These are phyloP conservation scores for Geotrichum citri-aurantii DNA, from an alignment of 1,139 yeast genomes.

Conservation along the genomic window DNA sequence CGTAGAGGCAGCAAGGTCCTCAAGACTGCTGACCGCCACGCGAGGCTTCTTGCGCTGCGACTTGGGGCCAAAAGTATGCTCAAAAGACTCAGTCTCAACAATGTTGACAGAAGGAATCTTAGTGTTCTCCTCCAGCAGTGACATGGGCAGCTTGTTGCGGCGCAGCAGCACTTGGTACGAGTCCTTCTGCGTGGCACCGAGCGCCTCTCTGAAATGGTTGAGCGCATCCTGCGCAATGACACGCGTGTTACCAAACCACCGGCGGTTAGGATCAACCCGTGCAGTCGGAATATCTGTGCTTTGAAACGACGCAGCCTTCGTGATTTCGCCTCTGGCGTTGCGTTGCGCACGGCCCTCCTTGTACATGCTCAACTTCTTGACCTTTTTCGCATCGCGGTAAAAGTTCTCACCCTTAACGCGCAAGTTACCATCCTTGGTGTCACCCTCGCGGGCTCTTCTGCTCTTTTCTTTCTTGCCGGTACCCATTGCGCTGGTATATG, in stretches of 20 bases:
- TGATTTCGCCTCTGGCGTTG: constrained; percentile 80
- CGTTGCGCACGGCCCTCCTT: constrained; percentile 84
- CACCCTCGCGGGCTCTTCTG: constrained; percentile 78
- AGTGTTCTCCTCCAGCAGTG: constrained; percentile 70
- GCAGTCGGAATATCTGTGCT: constrained; percentile 86
- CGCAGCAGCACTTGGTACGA: constrained; percentile 82
- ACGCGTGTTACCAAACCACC: constrained; percentile 97
- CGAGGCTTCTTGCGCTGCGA: constrained; percentile 91
- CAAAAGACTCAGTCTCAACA: constrained; percentile 81
- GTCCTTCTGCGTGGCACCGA: constrained; percentile 81
- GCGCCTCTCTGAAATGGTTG: constrained; percentile 87
- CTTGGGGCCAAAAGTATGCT: constrained; percentile 86
- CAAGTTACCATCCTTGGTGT: constrained; percentile 80
- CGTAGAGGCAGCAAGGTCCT: constrained; percentile 67
- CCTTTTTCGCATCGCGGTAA: constrained; percentile 87
- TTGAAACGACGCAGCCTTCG: constrained; percentile 83
- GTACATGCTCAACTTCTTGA: constrained; percentile 85
- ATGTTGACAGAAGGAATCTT: constrained; percentile 76
- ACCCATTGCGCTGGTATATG: constrained; percentile 54
- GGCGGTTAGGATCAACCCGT: constrained; percentile 89
- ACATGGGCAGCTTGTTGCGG: constrained; percentile 94
- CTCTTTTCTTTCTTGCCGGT: constrained; percentile 85
- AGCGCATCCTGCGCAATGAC: constrained; percentile 97
- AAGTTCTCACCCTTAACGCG: constrained; percentile 96
- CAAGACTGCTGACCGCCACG: constrained; percentile 67